Evolutionary conservation across 2,329 filamentous ascomycete genomes (phyloP).

Genomic region (Phialophora macrospora): DNA sequence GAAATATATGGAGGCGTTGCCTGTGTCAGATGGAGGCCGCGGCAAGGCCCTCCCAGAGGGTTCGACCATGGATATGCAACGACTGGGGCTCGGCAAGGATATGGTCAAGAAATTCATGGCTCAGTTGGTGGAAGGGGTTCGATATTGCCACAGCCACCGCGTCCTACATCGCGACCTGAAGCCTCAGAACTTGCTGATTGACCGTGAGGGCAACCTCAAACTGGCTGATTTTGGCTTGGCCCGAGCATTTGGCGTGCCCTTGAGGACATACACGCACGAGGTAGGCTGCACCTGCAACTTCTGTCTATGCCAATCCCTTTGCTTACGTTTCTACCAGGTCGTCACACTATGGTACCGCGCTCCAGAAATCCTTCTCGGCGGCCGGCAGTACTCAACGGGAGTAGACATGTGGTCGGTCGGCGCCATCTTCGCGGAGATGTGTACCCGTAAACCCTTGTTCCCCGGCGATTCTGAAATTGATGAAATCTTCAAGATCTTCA

Average conservation of each 20-base stretch:
- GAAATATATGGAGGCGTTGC: slow-evolving; percentile 93
- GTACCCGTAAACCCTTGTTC: slow-evolving; percentile 88
- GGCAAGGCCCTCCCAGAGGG: slow-evolving; percentile 85
- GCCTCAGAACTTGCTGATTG: slow-evolving; percentile 86
- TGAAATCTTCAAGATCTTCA: slow-evolving; percentile 94
- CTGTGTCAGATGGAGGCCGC: slow-evolving; percentile 80
- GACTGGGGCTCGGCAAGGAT: slow-evolving; percentile 73
- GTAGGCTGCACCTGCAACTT: slow-evolving; percentile 46
- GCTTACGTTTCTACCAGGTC: slow-evolving; percentile 26
- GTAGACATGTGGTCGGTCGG: slow-evolving; percentile 97
- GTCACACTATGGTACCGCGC: slow-evolving; percentile 68
- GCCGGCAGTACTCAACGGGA: slow-evolving; percentile 88
- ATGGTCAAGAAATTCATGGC: slow-evolving; percentile 95
- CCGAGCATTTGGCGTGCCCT: slow-evolving; percentile 85
- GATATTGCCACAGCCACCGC: slow-evolving; percentile 87
- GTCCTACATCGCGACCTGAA: slow-evolving; percentile 88
- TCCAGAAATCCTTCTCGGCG: slow-evolving; percentile 87
- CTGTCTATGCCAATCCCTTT: not conserved
- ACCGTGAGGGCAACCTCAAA: slow-evolving; percentile 86
- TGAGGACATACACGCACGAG: slow-evolving; percentile 92
- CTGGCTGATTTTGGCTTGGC: slow-evolving; percentile 89
- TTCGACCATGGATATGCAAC: slow-evolving; percentile 65
- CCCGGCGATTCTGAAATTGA: slow-evolving; percentile 92
- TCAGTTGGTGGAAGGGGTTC: slow-evolving; percentile 80
- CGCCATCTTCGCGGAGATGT: slow-evolving; percentile 97